Base-by-base conservation (phyloP, 257 asterid species). In the Lycium barbarum region DNA sequence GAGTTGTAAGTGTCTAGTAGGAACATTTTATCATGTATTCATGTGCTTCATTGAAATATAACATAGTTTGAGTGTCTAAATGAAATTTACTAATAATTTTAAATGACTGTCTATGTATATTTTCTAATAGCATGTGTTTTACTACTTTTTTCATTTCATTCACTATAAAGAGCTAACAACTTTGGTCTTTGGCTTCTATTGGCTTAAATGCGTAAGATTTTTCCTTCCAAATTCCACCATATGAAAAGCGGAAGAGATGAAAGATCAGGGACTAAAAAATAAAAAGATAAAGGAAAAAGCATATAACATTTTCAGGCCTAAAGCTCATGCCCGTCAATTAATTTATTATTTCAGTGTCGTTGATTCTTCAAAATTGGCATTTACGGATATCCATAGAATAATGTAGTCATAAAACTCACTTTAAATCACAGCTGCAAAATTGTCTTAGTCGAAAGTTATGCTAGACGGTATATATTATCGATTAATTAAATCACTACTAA, bases 381-480 rank as follows among this genome's bases (percentile, higher is more conserved):
- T 70, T 18, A 17, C 4, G 8, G 35, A 70, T 18, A 70, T 38
- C 33, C 18, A 65, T 65, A 33, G 43, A 70, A 70, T 38, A 38
- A 70, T 73, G 59, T 73, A 6, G 43, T 20, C 38, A 47, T 49
- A 73, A 47, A 47, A 22, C 59, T 47, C 81, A 47, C 20, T 73
- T 70, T 38, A 70, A 38, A 36, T 73, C 17, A n/a, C 59, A 73
- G 47, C 59, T 73, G 11, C 58, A 47, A 20, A 47, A 47, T 49
- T 74, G 61, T 47, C 61, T 49, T 11, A 49, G 81, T 47, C 49
- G 81, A 74, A 20, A 20, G n/a, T 33, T 74, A 49, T 74, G 59
- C 40, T 74, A 20, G 13, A 74, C 26, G n/a, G 6, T 40, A 40
- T 40, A 40, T 3, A 40, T 40, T 40, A 40, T 40, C 45, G 45